A percentile compares a stretch with the other conserved stretches of the same genome.
These are phyloP conservation scores for Trapa incisa DNA, from an alignment of 345 rosid genomes.

Conservation along the genomic window DNA sequence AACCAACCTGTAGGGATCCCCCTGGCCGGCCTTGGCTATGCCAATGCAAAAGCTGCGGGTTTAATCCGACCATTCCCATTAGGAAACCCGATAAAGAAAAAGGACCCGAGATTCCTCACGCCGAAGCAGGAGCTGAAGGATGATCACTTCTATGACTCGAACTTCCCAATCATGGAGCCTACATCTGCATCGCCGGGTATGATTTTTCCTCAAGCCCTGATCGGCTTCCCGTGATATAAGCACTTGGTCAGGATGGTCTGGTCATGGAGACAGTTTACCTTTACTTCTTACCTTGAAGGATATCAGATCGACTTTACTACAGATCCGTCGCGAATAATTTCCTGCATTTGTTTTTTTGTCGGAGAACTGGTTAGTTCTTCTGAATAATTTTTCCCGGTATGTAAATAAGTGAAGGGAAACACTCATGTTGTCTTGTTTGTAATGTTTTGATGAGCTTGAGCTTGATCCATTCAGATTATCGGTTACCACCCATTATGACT, in stretches of 20 bases:
- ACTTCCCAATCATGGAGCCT: slow-evolving; percentile 22
- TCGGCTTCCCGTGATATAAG: slow-evolving; percentile 21
- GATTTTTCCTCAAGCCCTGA: slow-evolving; percentile 21
- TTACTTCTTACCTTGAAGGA: neutral
- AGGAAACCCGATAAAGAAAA: slow-evolving; percentile 25
- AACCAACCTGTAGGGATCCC: slow-evolving; percentile 18
- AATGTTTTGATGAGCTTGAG: too few species aligned
- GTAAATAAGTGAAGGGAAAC: too few species aligned
- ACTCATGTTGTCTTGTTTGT: too few species aligned
- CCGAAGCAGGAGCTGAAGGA: slow-evolving; percentile 40
- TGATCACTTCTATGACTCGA: slow-evolving; percentile 24
- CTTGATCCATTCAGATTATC: too few species aligned
- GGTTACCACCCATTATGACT: too few species aligned
- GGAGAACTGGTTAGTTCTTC: slow-evolving; percentile 2
- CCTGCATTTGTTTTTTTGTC: neutral
- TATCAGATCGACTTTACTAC: neutral
- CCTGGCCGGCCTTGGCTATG: slow-evolving; percentile 15
- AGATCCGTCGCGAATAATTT: neutral
- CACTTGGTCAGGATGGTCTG: too few species aligned
- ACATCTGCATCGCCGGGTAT: slow-evolving; percentile 21
- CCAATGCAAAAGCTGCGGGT: slow-evolving; percentile 11
- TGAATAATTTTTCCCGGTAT: neutral
- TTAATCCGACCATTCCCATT: slow-evolving; percentile 21
- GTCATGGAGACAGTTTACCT: neutral
- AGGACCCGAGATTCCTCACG: slow-evolving; percentile 16